Evolutionary conservation across 2,329 filamentous ascomycete species (phyloP), one percentile per base, ranked within the genome.

Genomic region (Zymoseptoria passerinii): DNA sequence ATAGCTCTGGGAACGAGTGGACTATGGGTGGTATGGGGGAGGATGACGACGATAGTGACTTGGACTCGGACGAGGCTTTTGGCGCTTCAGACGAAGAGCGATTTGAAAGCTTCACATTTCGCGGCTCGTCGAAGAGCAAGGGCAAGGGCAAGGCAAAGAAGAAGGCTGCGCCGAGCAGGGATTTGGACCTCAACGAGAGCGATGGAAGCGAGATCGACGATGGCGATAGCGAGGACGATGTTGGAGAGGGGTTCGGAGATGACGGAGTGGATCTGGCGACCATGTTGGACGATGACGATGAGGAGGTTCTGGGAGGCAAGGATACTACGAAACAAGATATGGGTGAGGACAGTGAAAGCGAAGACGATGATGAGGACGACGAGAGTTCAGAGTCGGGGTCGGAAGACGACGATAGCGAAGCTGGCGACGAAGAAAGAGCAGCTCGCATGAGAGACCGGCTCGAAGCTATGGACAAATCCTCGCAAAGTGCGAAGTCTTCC

Each of bases 1-100:
- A 96, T 69, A 90, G 87, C 61, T 89, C 92, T 61, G 91, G 90
- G 20, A 89, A 95, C 67, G 85, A 89, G 68, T 96, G 90, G 90
- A 86, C 81, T 53, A 78, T 95, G 54, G 91, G 92, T 27, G 77
- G 84, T 52, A 52, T 71, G 50, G 83, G 86, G 20, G 82, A 81
- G 53, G 83, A 81, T 50, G 84, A 87, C 55, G 81, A 87, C 61
- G 86, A 89, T 66, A 84, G 82, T 56, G 84, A 87, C 61, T 76
- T 89, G 57, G 85, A 89, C 70, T 87, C 83, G 64, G 86, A 89
- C 70, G 90, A 95, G 68, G 92, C 92, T 1, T 90, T 96, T 78
- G 89, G 90, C 3, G 86, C 89, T 64, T 94, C 89, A 67, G 92
- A 96, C 68, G 86, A 94, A 68, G 92, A 95, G 70, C 82, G 81